Evolutionary conservation across 202 grass and related monocot species (phyloP), one percentile per base, ranked within the genome.

Genomic region (Digitaria exilis): DNA sequence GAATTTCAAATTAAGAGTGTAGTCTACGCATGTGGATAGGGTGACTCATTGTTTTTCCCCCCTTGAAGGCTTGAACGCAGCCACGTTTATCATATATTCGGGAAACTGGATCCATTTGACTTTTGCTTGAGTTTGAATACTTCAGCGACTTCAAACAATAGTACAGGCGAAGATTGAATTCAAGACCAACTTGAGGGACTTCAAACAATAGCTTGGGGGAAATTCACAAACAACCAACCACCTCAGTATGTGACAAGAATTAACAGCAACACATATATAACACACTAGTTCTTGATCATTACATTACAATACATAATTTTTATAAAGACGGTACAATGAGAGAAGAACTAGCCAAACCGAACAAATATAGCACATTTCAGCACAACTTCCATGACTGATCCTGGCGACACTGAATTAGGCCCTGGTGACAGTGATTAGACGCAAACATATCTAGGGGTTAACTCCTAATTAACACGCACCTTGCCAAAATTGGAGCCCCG

Each of bases 401-500:
- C 37, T 39, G 43, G 49, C 15, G 26, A 74, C 71, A 52, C 19
- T 48, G 25, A 48, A 48, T 71, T 54, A 54, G 44, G 15, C 14
- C 56, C 24, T 59, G 56, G 3, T 35, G 64, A 49, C 16, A 31
- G 6, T 21, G 49, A 21, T 10, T 0, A 51, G 18, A 69, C 18
- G 24, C 25, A 30, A 31, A 54, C 71, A 64, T 75, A 50, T 79
- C 31, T 54, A 39, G 34, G 82, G 73, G 56, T 73, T 64, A 56
- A 54, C 76, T 85, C 84, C 84, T 84, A 66, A n/a, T n/a, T n/a
- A n/a, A 54, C 44, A 78, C 65, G 45, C 45, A 72, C 29, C 29
- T 62, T 78, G 14, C 25, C 84, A 86, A 86, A 86, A 86, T 73
- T 80, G 84, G 84, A 80, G 68, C 57, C 46, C 57, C 28, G 49